Evolutionary conservation across 495 filamentous ascomycete species (phyloP).

Genomic region (Penicillium atrosanguineum): DNA sequence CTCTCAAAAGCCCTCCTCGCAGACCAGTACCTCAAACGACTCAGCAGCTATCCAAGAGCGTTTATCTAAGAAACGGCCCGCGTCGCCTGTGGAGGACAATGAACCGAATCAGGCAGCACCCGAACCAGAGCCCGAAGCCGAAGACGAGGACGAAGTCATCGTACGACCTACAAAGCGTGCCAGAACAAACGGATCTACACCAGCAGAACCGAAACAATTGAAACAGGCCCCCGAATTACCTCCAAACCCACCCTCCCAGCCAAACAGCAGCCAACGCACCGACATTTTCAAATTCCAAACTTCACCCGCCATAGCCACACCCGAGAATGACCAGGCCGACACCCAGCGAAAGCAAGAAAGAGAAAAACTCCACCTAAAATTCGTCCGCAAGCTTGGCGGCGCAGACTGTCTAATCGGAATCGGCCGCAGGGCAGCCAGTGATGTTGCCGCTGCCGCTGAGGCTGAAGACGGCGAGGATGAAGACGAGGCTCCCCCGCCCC

Average conservation of each 20-base stretch:
- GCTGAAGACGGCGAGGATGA: slow-evolving; percentile 52
- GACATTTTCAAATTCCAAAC: slow-evolving; percentile 43
- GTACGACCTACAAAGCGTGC: slow-evolving; percentile 41
- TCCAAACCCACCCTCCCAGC: slow-evolving; percentile 13
- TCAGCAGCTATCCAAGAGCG: slow-evolving; percentile 7
- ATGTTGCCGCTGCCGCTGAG: slow-evolving; percentile 53
- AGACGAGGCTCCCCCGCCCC: slow-evolving; percentile 46
- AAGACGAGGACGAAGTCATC: slow-evolving; percentile 42
- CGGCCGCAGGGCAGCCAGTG: slow-evolving; percentile 54
- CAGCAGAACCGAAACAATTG: slow-evolving; percentile 17
- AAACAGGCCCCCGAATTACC: slow-evolving; percentile 9
- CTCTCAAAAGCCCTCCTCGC: slow-evolving; percentile 53
- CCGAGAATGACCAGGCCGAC: slow-evolving; percentile 47
- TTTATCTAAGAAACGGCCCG: slow-evolving; percentile 14
- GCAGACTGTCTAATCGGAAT: slow-evolving; percentile 75
- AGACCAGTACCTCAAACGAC: slow-evolving; percentile 15
- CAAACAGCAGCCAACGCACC: slow-evolving; percentile 33
- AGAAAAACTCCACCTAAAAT: slow-evolving; percentile 76
- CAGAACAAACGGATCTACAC: slow-evolving; percentile 17
- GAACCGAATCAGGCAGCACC: slow-evolving; percentile 19
- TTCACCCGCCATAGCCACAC: slow-evolving; percentile 25
- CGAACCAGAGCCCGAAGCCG: slow-evolving; percentile 20
- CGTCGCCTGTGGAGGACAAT: slow-evolving; percentile 9
- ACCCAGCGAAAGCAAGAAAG: slow-evolving; percentile 47
- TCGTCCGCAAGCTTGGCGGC: slow-evolving; percentile 83